Base-by-base conservation (phyloP, 345 rosid genomes). In the Pistacia integerrima region DNA sequence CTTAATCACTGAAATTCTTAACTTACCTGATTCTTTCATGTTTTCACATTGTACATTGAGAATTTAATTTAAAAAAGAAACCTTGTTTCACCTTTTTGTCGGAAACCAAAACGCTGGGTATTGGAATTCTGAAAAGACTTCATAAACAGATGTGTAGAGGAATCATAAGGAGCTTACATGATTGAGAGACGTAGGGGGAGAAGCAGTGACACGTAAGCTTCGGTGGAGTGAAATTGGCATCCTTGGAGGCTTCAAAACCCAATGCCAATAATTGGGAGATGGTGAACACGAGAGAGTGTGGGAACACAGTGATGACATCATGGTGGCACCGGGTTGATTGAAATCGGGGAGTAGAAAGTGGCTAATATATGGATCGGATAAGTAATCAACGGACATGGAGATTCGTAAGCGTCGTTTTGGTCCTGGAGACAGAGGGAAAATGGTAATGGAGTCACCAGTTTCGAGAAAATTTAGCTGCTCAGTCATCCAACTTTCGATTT, bases 291-390 rank as follows among this genome's bases (percentile, higher is more conserved):
- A 18, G 63, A 8, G 79, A n/a, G 62, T 1, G 72, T 54, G 64
- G 51, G 20, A 49, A 58, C 44, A 69, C n/a, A 69, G 72, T n/a
- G 62, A 63, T 41, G 82, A 73, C 82, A 79, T 74, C 75, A 68
- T 51, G 72, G 78, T 38, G 4, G 69, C 44, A 70, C 64, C 65
- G 60, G 72, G 51, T 68, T 51, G 59, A n/a, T 22, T 44, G 60
- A 73, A 66, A 72, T 76, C 72, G 71, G 20, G 70, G 20, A 30
- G 12, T 16, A 5, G 18, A 63, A 44, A 70, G 62, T 25, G 12
- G 14, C 1, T 38, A 30, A 20, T 48, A 5, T 4, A 54, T 57
- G 82, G 75, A 79, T 79, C 74, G 63, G 18, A 52, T 11, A 11
- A 3, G 56, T 7, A 16, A 52, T 52, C 56, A 12, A 11, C 8